phyloP scores from a whole-genome alignment of 495 filamentous ascomycete genomes.

The Tuber calosporum region DNA sequence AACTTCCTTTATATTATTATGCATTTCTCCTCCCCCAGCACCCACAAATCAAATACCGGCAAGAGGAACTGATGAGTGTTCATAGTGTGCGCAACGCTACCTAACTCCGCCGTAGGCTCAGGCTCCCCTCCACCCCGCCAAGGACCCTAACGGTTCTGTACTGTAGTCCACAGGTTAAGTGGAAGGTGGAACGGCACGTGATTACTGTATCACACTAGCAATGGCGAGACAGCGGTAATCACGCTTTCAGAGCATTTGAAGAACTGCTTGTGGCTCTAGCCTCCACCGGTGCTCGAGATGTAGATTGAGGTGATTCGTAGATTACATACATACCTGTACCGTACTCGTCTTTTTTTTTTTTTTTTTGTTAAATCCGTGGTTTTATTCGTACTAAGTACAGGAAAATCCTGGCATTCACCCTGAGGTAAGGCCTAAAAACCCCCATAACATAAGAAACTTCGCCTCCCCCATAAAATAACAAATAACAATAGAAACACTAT shows the following conservation, averaged over 20 bases:
- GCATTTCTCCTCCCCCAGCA: background rate
- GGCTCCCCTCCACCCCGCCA: background rate
- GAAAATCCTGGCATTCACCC: no score
- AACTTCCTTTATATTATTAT: background rate
- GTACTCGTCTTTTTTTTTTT: no score
- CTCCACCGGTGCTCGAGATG: background rate
- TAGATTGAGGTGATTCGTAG: background rate
- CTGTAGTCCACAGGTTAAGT: background rate
- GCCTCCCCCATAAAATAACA: no score
- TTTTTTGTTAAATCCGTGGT: no score
- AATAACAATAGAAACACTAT: no score
- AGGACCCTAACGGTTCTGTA: background rate
- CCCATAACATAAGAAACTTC: no score
- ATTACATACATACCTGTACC: background rate
- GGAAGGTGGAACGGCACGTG: background rate
- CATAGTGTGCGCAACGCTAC: background rate
- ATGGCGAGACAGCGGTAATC: background rate
- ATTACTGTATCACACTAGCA: background rate
- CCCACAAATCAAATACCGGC: background rate
- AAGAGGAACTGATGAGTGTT: background rate
- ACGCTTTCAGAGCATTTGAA: background rate
- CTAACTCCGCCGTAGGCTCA: background rate
- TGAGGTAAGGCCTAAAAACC: no score
- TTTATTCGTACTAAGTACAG: no score
- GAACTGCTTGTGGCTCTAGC: background rate